Base-by-base conservation (phyloP, 2,329 filamentous ascomycete genomes). In the Alternaria brassicicola region DNA sequence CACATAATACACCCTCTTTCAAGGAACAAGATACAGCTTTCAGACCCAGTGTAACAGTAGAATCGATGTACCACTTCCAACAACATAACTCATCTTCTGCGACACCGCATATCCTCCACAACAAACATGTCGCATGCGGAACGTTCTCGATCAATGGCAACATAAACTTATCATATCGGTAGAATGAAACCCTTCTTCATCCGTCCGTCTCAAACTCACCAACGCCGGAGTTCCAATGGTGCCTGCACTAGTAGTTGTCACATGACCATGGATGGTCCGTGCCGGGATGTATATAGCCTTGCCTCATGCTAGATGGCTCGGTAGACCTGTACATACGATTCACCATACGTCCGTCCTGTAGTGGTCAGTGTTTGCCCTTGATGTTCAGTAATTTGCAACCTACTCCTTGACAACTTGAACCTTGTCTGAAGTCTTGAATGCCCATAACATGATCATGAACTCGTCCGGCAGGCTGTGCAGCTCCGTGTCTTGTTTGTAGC, bases 381-480 rank as follows among this genome's bases (percentile, higher is more conserved):
- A 17, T 30, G 15, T 17, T 31, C 6, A 36, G 30, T 30, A 31
- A 17, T 3, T 23, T 6, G 4, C 33, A 6, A 47, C 28, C 4
- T 50, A 61, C 50, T 48, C 35, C 4, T 50, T 19, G 13, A 65
- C 33, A 2, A 62, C 12, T 9, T 57, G 21, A 28, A 67, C 25
- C 6, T 43, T 25, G 1, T 41, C 26, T 2, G 60, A 55, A 21
- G 59, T 61, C 28, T 64, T 69, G 10, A 72, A 56, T 1, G 57
- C 66, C 67, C 68, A 71, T 1, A 66, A 6, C 4, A 72, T 8
- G 2, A 71, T 47, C 46, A 68, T 62, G 2, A 26, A 6, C 2
- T 55, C 19, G 39, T 71, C 68, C 1, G 66, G 47, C 5, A 73
- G 46, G 1, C 4, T 30, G 9, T 67, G 58, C 4, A 73, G 56